These are phyloP conservation scores for Plantago coronopus DNA, from an alignment of 305 asterid genomes.

Conservation along the genomic window DNA sequence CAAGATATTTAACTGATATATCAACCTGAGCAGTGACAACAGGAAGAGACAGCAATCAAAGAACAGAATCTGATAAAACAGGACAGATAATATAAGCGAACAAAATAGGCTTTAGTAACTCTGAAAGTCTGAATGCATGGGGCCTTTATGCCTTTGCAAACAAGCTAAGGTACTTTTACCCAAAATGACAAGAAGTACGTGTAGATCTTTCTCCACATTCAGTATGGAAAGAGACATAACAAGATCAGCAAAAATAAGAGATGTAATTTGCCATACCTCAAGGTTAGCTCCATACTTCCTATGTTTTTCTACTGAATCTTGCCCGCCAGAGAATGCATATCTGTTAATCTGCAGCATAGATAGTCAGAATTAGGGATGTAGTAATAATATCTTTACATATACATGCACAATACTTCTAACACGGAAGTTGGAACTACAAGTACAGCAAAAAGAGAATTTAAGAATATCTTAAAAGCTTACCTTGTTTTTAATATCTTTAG, in stretches of 20 bases:
- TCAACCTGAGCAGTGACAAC: slow-evolving; percentile 56
- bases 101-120: too few relatives aligned
- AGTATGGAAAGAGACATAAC: neutral
- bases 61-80: slow-evolving; percentile 9
- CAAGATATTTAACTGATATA: slow-evolving; percentile 80
- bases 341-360: slow-evolving; percentile 54
- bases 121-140: too few relatives aligned
- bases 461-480: slow-evolving; percentile 30
- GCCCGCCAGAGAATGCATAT: slow-evolving; percentile 96
- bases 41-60: neutral
- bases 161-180: too few relatives aligned
- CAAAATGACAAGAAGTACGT: too few relatives aligned
- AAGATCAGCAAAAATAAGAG: slow-evolving; percentile 1
- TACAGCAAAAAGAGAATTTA: neutral
- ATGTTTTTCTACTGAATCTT: slow-evolving; percentile 87
- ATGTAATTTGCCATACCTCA: slow-evolving; percentile 50
- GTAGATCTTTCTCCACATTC: too few relatives aligned
- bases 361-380: slow-evolving; percentile 3
- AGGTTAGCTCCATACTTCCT: slow-evolving; percentile 89
- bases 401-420: slow-evolving; percentile 7
- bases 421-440: slow-evolving; percentile 3
- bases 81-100: neutral
- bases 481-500: slow-evolving; percentile 80
- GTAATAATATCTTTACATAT: neutral
- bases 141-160: too few relatives aligned